Conservation (phyloP, 208 protist genomes). For the Giardia duodenalis region DNA sequence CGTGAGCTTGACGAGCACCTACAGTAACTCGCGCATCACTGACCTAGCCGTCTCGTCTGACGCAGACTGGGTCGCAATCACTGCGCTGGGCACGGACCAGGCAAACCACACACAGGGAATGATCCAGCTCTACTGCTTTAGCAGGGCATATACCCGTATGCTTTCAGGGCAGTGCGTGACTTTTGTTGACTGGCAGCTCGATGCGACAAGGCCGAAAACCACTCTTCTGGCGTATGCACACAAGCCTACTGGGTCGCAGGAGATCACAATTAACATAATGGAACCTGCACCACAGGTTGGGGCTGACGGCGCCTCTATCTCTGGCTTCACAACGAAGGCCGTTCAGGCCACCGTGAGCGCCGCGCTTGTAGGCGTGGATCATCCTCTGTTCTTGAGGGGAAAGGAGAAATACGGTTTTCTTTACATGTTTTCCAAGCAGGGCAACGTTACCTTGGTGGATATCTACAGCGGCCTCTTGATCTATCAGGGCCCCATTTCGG, state of each 20-base stretch:
- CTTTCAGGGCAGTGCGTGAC: slow-evolving; percentile 81
- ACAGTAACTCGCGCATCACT: not conserved
- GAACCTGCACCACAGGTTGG: slow-evolving; percentile 63
- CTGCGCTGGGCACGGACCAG: slow-evolving; percentile 10
- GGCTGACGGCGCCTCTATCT: slow-evolving; percentile 45
- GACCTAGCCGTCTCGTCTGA: slow-evolving; percentile 6
- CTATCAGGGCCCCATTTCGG: slow-evolving; percentile 76
- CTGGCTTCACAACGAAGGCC: not conserved
- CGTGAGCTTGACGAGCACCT: not conserved
- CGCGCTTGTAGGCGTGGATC: slow-evolving; percentile 60
- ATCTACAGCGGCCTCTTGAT: slow-evolving; percentile 68
- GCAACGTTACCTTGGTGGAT: slow-evolving; percentile 47
- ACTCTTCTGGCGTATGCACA: slow-evolving; percentile 79
- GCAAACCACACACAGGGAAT: slow-evolving; percentile 54
- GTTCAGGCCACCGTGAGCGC: slow-evolving; percentile 23
- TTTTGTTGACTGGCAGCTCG: slow-evolving; percentile 60
- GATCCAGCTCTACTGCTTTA: slow-evolving; percentile 84
- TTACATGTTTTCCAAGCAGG: slow-evolving; percentile 69
- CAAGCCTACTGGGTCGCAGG: slow-evolving; percentile 52
- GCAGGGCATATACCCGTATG: slow-evolving; percentile 70
- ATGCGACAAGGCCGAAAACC: slow-evolving; percentile 54
- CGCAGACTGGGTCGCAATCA: slow-evolving; percentile 21
- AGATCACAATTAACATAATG: slow-evolving; percentile 62
- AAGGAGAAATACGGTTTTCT: slow-evolving; percentile 76
- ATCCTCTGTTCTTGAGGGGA: slow-evolving; percentile 83